Conservation (phyloP, 192 early-diverging fungal species). For the Gonapodya sp. region DNA sequence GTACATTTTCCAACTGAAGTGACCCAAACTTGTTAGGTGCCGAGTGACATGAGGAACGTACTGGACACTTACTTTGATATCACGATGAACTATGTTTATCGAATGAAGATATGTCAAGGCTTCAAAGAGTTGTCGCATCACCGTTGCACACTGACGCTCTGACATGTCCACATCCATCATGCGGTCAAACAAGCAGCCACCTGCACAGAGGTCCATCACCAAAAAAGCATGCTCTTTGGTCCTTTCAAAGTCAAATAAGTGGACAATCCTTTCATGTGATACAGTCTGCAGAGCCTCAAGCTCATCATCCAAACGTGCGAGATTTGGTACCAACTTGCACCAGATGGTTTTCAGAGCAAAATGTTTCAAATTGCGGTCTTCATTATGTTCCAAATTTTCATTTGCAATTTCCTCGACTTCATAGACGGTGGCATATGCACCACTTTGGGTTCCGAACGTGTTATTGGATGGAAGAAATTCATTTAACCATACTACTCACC, state of each 20-base stretch:
- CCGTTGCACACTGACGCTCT: conserved; percentile 67
- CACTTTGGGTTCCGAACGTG: no score
- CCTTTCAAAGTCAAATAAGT: neutral
- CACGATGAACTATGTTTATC: conserved; percentile 72
- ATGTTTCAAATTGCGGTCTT: no score
- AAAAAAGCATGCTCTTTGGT: neutral
- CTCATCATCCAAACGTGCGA: neutral
- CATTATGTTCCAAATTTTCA: no score
- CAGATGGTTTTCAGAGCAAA: neutral
- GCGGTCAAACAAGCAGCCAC: neutral
- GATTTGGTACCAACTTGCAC: neutral
- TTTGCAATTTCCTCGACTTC: neutral
- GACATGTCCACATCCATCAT: conserved; percentile 41
- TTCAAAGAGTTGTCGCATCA: conserved; percentile 61
- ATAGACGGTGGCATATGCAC: neutral
- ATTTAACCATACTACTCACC: neutral
- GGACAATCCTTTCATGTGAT: neutral
- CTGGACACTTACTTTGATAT: conserved; percentile 37
- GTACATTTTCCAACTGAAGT: neutral
- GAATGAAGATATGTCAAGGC: conserved; percentile 78
- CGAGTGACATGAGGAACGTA: neutral
- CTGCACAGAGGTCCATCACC: neutral
- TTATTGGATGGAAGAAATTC: no score
- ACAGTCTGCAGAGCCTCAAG: neutral
- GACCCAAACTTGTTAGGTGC: no score